phyloP scores from a whole-genome alignment of 2,329 filamentous ascomycete genomes.

The Ophiognomonia clavigignenti-juglandacearum region DNA sequence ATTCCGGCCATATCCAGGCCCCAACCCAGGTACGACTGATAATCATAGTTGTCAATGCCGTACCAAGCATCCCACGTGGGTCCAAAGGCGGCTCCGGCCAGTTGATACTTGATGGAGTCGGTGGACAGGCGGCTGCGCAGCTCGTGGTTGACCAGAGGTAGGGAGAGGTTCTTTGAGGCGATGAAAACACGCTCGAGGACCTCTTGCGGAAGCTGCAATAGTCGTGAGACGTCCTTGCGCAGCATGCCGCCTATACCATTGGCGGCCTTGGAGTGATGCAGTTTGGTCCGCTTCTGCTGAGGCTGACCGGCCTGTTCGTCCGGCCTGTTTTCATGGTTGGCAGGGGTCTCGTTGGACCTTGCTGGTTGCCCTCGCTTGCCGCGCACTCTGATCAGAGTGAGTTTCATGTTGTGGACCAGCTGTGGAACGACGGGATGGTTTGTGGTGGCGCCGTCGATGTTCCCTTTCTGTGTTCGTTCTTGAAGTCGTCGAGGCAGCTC shows the following conservation, averaged over 20 bases:
- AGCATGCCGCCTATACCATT: slow-evolving; percentile 7
- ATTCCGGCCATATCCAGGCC: slow-evolving; percentile 15
- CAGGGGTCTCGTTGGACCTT: slow-evolving; percentile 8
- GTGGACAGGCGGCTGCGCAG: slow-evolving; percentile 43
- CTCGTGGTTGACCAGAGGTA: slow-evolving; percentile 38
- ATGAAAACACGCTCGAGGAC: slow-evolving; percentile 49
- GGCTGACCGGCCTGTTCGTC: background rate
- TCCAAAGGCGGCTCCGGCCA: slow-evolving; percentile 32
- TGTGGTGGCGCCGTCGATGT: no score
- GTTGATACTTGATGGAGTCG: slow-evolving; percentile 26
- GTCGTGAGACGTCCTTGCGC: slow-evolving; percentile 21
- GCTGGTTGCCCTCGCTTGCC: slow-evolving; percentile 36
- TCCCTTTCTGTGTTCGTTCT: no score
- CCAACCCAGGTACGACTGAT: slow-evolving; percentile 15
- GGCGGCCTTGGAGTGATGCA: slow-evolving; percentile 1
- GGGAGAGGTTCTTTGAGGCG: slow-evolving; percentile 42
- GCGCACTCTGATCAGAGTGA: slow-evolving; percentile 44
- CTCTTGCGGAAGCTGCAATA: slow-evolving; percentile 43
- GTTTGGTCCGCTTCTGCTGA: slow-evolving; percentile 12
- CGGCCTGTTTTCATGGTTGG: slow-evolving; percentile 17
- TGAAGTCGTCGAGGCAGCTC: no score
- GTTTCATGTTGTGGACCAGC: slow-evolving; percentile 40
- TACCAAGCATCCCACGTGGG: slow-evolving; percentile 35
- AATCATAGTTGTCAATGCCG: slow-evolving; percentile 17
- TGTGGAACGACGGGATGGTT: no score